Percentiles rank a stretch among this genome's conserved stretches.
Conservation (phyloP, 371 early-diverging fungal species). For the Smittium mucronatum region DNA sequence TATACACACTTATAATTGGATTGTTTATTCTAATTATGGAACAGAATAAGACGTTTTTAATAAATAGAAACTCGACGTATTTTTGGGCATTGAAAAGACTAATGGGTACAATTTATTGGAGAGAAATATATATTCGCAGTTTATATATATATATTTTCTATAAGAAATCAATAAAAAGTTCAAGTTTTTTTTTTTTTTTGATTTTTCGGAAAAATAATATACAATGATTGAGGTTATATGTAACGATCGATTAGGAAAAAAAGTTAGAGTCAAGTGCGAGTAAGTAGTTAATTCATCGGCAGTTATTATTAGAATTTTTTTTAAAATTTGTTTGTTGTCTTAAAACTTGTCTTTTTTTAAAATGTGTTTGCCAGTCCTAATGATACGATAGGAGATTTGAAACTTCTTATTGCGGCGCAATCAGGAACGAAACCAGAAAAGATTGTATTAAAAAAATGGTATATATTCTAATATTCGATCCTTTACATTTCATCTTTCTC, state of each 20-base stretch:
- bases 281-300: slow-evolving; percentile 28
- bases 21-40: too few species aligned
- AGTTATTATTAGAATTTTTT: neutral
- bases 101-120: too few species aligned
- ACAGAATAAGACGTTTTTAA: too few species aligned
- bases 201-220: too few species aligned
- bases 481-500: slow-evolving; percentile 5
- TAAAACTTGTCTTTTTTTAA: neutral
- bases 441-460: slow-evolving; percentile 86
- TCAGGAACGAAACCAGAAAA: slow-evolving; percentile 83
- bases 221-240: slow-evolving; percentile 58
- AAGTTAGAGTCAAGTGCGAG: slow-evolving; percentile 85
- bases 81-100: too few species aligned
- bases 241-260: slow-evolving; percentile 88
- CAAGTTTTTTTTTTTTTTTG: too few species aligned
- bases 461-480: too few species aligned
- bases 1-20: too few species aligned
- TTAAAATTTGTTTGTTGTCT: slow-evolving; percentile 19
- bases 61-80: too few species aligned
- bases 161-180: too few species aligned
- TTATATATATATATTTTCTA: too few species aligned
- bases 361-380: slow-evolving; percentile 37
- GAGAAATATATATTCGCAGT: too few species aligned
- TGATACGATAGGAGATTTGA: slow-evolving; percentile 83
- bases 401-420: slow-evolving; percentile 82